Evolutionary conservation across 164 flowering plant species (phyloP).

Genomic region (Cinnamomum micranthum): DNA sequence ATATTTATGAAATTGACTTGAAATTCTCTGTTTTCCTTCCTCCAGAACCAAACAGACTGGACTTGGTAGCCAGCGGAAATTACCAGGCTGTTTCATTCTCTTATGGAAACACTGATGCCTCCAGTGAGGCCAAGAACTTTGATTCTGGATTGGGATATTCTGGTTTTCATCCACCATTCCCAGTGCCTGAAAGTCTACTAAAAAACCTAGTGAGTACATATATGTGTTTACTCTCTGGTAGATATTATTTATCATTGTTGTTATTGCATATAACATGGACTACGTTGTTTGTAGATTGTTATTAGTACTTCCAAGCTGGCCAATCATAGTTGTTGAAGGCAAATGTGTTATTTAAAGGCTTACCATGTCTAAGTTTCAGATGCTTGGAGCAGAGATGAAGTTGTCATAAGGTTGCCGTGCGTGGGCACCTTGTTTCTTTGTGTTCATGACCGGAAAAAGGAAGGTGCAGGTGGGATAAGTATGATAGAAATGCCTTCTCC

Average conservation of each 20-base stretch:
- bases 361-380: conserved; percentile 98
- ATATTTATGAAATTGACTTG: conserved; percentile 3
- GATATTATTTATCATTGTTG: neutral
- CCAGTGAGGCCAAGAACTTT: conserved; percentile 29
- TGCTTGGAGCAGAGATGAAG: conserved; percentile 79
- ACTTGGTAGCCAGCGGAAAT: conserved; percentile 23
- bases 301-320: conserved; percentile 37
- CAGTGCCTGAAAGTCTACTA: conserved; percentile 68
- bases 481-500: conserved; percentile 38
- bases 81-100: conserved; percentile 68
- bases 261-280: conserved; percentile 13
- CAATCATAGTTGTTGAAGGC: conserved; percentile 40
- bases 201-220: conserved; percentile 63
- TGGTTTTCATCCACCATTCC: conserved; percentile 71
- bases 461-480: conserved; percentile 96
- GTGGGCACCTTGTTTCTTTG: conserved; percentile 68
- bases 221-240: neutral
- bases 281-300: conserved; percentile 18
- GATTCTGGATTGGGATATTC: conserved; percentile 30
- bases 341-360: conserved; percentile 78
- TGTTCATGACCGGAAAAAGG: conserved; percentile 59
- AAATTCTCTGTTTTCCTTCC: conserved; percentile 14
- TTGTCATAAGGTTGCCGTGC: conserved; percentile 66
- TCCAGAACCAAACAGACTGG: conserved; percentile 40
- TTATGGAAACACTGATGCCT: conserved; percentile 54